These are phyloP conservation scores for Nakazawaea molendinolei DNA, from an alignment of 805 yeast species.

Conservation along the genomic window DNA sequence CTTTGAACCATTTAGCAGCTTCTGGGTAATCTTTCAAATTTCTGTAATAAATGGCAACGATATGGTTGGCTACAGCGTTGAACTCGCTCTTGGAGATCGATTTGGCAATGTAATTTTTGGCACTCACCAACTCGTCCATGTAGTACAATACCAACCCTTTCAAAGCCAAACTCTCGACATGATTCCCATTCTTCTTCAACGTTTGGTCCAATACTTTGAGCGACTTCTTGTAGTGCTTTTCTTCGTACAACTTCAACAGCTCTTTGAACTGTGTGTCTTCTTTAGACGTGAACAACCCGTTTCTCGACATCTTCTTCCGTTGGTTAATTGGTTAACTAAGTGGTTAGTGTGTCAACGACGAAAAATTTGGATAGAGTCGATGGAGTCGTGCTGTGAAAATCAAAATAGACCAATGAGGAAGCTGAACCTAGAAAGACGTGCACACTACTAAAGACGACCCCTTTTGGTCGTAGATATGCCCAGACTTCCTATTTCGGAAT, in stretches of 20 bases:
- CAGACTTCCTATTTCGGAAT: too few species aligned
- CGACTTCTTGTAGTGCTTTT: slow-evolving; percentile 82
- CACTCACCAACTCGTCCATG: slow-evolving; percentile 55
- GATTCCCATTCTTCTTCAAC: slow-evolving; percentile 67
- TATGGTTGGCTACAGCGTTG: slow-evolving; percentile 74
- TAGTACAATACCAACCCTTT: slow-evolving; percentile 69
- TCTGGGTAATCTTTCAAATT: slow-evolving; percentile 60
- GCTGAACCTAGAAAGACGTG: too few species aligned
- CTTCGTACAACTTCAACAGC: slow-evolving; percentile 78
- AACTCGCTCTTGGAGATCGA: slow-evolving; percentile 41
- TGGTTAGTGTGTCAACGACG: too few species aligned
- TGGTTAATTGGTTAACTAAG: too few species aligned
- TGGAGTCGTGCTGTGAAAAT: too few species aligned
- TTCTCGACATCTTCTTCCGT: slow-evolving; percentile 6
- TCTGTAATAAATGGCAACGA: slow-evolving; percentile 79
- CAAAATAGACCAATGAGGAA: too few species aligned
- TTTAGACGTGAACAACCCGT: slow-evolving; percentile 29
- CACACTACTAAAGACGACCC: too few species aligned
- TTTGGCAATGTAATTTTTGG: slow-evolving; percentile 49
- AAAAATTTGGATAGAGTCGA: too few species aligned
- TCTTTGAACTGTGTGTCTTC: slow-evolving; percentile 74
- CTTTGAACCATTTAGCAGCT: slow-evolving; percentile 72
- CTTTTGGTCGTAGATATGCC: too few species aligned
- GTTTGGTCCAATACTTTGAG: slow-evolving; percentile 68
- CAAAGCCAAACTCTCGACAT: slow-evolving; percentile 76